These are phyloP conservation scores for Melocanna baccifera DNA, from an alignment of 176 grass and related monocot genomes.

Conservation along the genomic window DNA sequence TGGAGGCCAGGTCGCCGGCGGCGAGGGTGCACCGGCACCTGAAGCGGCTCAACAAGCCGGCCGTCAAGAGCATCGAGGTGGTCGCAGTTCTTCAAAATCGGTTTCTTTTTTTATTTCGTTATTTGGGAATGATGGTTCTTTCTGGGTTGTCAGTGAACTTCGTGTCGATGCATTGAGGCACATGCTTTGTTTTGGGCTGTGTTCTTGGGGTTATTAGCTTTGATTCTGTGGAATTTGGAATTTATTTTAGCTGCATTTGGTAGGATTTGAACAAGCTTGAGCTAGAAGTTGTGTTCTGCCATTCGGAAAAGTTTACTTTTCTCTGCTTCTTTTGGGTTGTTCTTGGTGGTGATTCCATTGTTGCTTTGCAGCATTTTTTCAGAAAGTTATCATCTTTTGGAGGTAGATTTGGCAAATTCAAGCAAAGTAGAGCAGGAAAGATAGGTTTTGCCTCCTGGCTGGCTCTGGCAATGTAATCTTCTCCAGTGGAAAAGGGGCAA, in stretches of 20 bases:
- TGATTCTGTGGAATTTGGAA: neutral
- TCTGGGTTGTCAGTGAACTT: neutral
- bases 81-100: neutral
- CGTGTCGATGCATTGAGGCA: neutral
- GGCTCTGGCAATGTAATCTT: constrained; percentile 10
- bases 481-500: neutral
- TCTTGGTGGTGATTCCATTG: neutral
- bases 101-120: neutral
- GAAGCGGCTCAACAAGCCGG: constrained; percentile 60
- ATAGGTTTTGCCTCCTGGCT: constrained; percentile 3
- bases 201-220: neutral
- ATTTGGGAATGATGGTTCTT: neutral
- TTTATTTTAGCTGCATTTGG: neutral
- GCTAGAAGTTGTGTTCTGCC: neutral
- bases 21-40: constrained; percentile 53
- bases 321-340: constrained; percentile 9
- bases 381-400: constrained; percentile 15
- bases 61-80: constrained; percentile 66
- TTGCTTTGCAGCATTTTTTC: neutral
- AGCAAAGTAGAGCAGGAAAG: neutral
- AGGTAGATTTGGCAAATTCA: neutral
- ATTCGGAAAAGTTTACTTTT: constrained; percentile 14
- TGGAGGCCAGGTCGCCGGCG: constrained; percentile 17
- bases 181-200: neutral
- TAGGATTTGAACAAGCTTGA: neutral